Base-by-base conservation (phyloP, 2,329 filamentous ascomycete genomes). In the Penicillium sp. region DNA sequence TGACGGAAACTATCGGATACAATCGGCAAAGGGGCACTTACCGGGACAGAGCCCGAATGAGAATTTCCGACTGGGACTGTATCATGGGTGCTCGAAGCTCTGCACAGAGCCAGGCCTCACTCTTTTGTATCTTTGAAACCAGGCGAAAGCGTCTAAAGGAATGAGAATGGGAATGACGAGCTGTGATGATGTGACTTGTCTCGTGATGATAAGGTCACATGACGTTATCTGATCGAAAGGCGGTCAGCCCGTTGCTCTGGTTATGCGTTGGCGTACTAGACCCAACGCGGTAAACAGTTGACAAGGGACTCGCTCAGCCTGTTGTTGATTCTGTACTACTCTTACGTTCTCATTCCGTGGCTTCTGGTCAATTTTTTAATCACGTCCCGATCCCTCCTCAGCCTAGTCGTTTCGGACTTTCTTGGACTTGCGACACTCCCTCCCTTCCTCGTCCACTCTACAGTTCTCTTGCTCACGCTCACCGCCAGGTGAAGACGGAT, bases 11-110 rank as follows among this genome's bases (percentile, higher is more conserved):
- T 34, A 14, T 32, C 14, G 31, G 16, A 16, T 20, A 18, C 11
- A 8, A 34, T 18, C 14, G 16, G 34, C 29, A 24, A 16, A 28
- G 22, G 27, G 24, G 28, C 16, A 57, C 47, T 46, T 67, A 74
- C 71, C 69, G 69, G 26, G 72, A 74, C 32, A 74, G 49, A 14
- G 68, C 68, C 49, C 56, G 67, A 29, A 68, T 54, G 45, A 74
- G 68, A 36, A 63, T 51, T 52, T 68, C 63, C 14, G 58, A 44
- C 46, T 69, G 64, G 6, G 64, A 55, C n/a, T 14, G 38, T 35
- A 29, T 24, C 52, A 57, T 58, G 7, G 6, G 18, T 22, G 6
- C 11, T 8, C 16, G 8, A 11, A 13, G 6, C 36, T 2, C 28
- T 23, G 18, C 3, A 9, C 18, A 24, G 24, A 27, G 8, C 3